Evolutionary conservation across 164 flowering plant genomes (phyloP).

Genomic region (Magnolia sinica): DNA sequence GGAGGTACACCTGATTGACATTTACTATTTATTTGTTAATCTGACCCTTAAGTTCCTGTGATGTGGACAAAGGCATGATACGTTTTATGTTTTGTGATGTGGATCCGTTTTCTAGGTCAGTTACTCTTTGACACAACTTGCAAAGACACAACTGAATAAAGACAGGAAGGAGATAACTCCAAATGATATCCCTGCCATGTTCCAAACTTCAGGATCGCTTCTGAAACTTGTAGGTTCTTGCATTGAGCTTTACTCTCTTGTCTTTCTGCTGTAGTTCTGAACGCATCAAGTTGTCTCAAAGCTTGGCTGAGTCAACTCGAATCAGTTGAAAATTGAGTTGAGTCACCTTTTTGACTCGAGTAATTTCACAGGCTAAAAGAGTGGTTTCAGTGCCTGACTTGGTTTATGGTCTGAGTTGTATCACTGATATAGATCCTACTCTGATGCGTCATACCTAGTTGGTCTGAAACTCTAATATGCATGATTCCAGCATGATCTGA

Average conservation of each 20-base stretch:
- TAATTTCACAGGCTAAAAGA: no score
- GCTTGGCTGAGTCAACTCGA: neutral
- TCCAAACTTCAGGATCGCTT: slow-evolving; percentile 66
- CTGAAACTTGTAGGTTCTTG: slow-evolving; percentile 72
- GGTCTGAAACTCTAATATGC: no score
- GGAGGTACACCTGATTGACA: slow-evolving; percentile 49
- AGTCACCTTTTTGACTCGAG: no score
- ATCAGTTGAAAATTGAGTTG: neutral
- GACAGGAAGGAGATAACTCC: slow-evolving; percentile 89
- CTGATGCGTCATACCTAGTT: no score
- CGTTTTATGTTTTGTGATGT: neutral
- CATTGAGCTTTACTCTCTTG: slow-evolving; percentile 5
- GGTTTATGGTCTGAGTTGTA: no score
- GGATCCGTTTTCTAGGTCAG: slow-evolving; percentile 62
- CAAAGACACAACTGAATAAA: slow-evolving; percentile 84
- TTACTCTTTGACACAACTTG: slow-evolving; percentile 88
- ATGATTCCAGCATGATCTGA: no score
- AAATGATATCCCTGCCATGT: slow-evolving; percentile 73
- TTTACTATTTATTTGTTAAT: neutral
- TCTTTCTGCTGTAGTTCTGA: neutral
- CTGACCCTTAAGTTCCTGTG: neutral
- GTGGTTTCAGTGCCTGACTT: no score
- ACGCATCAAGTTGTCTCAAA: neutral
- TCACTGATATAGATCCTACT: no score
- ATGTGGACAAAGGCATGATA: neutral